Conservation (phyloP, 129 eudicot species). For the Kitagawia praeruptora region DNA sequence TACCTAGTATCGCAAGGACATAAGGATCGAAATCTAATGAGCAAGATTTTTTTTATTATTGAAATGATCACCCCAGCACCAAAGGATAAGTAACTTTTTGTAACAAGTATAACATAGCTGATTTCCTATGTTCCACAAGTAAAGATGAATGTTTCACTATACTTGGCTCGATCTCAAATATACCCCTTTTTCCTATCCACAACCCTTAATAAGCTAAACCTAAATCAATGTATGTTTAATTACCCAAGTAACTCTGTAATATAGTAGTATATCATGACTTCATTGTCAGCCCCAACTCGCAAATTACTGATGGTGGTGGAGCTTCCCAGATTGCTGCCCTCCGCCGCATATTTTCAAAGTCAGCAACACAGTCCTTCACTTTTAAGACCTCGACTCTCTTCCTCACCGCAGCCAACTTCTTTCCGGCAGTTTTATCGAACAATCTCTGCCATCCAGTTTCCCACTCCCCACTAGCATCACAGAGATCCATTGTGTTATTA, state of each 20-base stretch:
- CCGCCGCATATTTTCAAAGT: slow-evolving; percentile 46
- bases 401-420: slow-evolving; percentile 38
- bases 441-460: slow-evolving; percentile 74
- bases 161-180: background rate
- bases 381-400: slow-evolving; percentile 26
- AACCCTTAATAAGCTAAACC: background rate
- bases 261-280: background rate
- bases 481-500: slow-evolving; percentile 40
- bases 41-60: no score
- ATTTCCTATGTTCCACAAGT: background rate
- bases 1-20: no score
- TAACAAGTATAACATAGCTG: background rate
- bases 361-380: slow-evolving; percentile 44
- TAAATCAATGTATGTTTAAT: background rate
- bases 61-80: background rate
- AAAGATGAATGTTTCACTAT: background rate
- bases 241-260: background rate
- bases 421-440: slow-evolving; percentile 53
- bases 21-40: no score
- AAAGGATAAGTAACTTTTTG: no score
- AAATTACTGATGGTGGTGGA: slow-evolving; percentile 38
- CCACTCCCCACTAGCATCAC: slow-evolving; percentile 70
- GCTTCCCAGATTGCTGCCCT: slow-evolving; percentile 53
- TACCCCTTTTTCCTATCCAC: background rate
- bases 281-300: slow-evolving; percentile 36